Conservation (phyloP, 192 early-diverging fungal genomes). For the Podila epigama region DNA sequence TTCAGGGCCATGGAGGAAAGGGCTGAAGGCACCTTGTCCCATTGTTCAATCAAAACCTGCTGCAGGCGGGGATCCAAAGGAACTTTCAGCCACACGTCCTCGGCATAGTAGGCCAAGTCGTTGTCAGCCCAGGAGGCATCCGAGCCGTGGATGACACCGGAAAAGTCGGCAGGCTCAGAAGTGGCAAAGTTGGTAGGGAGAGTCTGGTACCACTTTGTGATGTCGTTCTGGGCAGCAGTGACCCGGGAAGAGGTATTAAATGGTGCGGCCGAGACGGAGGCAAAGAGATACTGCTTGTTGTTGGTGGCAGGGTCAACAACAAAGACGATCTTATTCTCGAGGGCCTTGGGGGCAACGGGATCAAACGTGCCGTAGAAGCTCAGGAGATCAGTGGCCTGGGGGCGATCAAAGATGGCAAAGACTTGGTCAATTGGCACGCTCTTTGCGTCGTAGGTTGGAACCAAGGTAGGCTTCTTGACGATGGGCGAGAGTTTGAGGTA, state of each 20-base stretch:
- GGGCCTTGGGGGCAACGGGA: conserved; percentile 38
- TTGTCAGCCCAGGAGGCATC: conserved; percentile 34
- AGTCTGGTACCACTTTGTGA: conserved; percentile 44
- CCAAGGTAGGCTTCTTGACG: conserved; percentile 38
- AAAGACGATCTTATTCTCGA: conserved; percentile 49
- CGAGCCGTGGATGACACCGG: conserved; percentile 37
- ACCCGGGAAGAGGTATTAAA: conserved; percentile 32
- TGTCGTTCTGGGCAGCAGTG: conserved; percentile 24
- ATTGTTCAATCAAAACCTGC: conserved; percentile 35
- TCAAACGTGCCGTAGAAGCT: conserved; percentile 42
- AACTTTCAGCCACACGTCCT: conserved; percentile 39
- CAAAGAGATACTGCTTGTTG: conserved; percentile 43
- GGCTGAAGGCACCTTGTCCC: conserved; percentile 48
- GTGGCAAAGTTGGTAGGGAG: conserved; percentile 45
- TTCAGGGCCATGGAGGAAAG: conserved; percentile 46
- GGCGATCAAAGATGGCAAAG: conserved; percentile 50
- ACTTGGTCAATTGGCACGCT: conserved; percentile 39
- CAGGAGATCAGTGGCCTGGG: conserved; percentile 28
- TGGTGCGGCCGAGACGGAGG: conserved; percentile 34
- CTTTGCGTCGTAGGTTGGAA: conserved; percentile 29
- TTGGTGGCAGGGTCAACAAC: conserved; percentile 26
- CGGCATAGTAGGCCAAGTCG: conserved; percentile 45
- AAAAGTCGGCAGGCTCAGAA: conserved; percentile 29
- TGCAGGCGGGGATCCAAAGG: conserved; percentile 36
- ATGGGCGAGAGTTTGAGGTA: conserved; percentile 33